phyloP scores from a whole-genome alignment of 2,329 filamentous ascomycete species.

The Colletotrichum lindemuthianum region DNA sequence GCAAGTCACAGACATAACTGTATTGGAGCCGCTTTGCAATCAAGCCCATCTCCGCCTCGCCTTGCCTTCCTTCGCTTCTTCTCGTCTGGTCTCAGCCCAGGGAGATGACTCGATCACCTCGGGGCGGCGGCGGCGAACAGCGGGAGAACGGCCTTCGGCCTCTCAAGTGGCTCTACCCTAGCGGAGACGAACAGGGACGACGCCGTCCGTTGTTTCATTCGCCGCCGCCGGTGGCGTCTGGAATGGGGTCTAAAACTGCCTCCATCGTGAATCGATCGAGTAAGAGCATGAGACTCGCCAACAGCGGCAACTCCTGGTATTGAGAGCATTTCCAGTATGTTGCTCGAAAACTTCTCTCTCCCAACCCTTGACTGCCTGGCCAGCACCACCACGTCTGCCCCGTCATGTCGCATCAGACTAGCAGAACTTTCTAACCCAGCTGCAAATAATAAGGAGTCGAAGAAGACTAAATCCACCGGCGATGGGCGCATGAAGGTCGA shows the following conservation, averaged over 20 bases:
- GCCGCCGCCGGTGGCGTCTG: background rate
- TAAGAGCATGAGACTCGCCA: constrained; percentile 10
- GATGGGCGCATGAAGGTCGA: constrained; percentile 6
- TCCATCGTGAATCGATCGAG: constrained; percentile 24
- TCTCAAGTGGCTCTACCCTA: background rate
- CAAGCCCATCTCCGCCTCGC: no score
- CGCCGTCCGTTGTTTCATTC: constrained; percentile 1
- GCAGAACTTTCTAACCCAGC: no score
- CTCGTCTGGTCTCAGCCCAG: background rate
- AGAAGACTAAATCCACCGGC: constrained; percentile 8
- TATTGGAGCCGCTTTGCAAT: no score
- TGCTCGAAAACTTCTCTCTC: background rate
- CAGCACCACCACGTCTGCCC: no score
- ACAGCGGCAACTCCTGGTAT: constrained; percentile 3
- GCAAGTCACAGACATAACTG: no score
- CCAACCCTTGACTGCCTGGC: no score
- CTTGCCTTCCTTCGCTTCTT: no score
- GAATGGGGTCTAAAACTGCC: background rate
- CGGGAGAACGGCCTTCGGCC: background rate
- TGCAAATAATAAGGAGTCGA: background rate
- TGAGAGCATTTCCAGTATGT: background rate
- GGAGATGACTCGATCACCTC: constrained; percentile 12
- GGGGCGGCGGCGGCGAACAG: background rate
- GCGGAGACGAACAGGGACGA: background rate
- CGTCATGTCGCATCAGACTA: background rate